Base-by-base conservation (phyloP, 2,329 filamentous ascomycete genomes). In the Scopulariopsis brevicaulis region DNA sequence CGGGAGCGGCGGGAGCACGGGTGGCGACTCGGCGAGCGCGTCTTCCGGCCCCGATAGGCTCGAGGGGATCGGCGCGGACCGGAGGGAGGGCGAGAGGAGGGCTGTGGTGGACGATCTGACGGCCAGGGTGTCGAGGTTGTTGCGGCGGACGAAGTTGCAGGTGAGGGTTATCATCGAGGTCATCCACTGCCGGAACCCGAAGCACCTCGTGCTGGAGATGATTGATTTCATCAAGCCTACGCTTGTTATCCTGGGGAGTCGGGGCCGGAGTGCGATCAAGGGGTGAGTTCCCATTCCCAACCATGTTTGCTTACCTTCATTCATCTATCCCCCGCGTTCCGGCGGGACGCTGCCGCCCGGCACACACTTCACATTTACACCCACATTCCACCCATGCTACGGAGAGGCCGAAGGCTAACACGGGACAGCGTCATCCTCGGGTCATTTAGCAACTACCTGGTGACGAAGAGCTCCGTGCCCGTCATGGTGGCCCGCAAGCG, bases 401-500 rank as follows among this genome's bases (percentile, higher is more conserved):
- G 20, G 7, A 11, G 5, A 50, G 20, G 28, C 4, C 28, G 4
- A 22, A 20, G 22, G 10, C 22, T 24, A 24, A 50, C 46, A 24
- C 10, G 22, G 8, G 37, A 54, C 64, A 95, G 92, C 68, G 93
- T 96, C 24, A 86, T 99, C 60, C 80, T 99, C 34, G 94, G 94
- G 28, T 96, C 92, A 0, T 97, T 99, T 72, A 96, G 90, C 60
- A 97, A 97, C 69, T 99, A 99, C 67, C 79, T 99, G 8, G 92
- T 99, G 35, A 96, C 91, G 43, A 97, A 97, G 74, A 96, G 90
- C 62, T 96, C 90, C 2, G 91, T 96, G 18, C 94, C 94, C 0
- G 94, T 99, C 60, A 99, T 99, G 94, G 94, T 97, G 40, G 94
- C 94, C 8, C 80, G 94, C 60, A 96, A 96, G 76, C 87, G 89